Base-by-base conservation (phyloP, 129 eudicot species). In the Artemisia annua region DNA sequence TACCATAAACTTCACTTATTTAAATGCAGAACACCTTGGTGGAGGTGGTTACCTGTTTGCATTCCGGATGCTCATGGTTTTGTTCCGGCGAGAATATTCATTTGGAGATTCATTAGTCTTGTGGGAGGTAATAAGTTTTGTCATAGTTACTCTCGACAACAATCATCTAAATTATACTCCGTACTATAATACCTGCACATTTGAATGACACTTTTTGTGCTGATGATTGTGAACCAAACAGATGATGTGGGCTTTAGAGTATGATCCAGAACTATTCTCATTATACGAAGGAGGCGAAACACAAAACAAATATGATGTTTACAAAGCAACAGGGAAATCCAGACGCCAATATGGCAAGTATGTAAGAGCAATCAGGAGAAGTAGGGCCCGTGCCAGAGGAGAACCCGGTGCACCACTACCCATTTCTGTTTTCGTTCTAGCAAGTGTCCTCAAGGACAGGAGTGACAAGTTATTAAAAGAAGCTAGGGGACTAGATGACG, bases 201-300 rank as follows among this genome's bases (percentile, higher is more conserved):
- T 28, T 14, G 66, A 60, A 24, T 13, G 66, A 35, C 22, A 58
- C 32, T 39, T 22, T 62, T 50, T 16, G 26, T 67, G 63, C 17
- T 6, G 69, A 57, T 75, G 46, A 39, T 39, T 39, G 46, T 63
- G 44, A 39, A 66, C 67, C 56, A 2, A 66, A 75, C 86, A 94
- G 99, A 90, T 94, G 99, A 90, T 94, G 99, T 94, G 99, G 99
- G 97, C 97, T 54, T 72, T 94, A 58, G 99, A 94, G 78, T 94
- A 86, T 71, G 88, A 90, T 75, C 99, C 99, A 4, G 94, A 86
- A 39, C 63, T 90, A 70, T 94, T 85, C 79, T 39, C 84, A 12
- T 8, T 87, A 79, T 94, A 90, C 16, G 96, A 92, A 72, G 78
- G 73, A 19, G 73, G 30, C 57, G 96, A 85, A 76, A 65, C 55